phyloP scores from a whole-genome alignment of 257 asterid species.

The Cynanchum wilfordii region DNA sequence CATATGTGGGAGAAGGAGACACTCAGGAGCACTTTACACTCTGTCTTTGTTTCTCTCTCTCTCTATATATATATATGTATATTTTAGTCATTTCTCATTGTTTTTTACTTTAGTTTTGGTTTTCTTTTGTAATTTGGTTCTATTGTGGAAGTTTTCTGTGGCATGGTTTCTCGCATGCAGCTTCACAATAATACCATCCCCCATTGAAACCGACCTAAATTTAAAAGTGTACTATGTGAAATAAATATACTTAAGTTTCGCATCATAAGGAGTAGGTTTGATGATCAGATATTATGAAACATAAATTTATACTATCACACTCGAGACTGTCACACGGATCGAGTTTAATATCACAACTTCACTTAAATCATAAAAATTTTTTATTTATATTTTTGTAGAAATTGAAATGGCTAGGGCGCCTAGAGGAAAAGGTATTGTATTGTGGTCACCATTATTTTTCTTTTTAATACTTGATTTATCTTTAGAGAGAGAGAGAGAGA shows the following conservation, averaged over 20 bases:
- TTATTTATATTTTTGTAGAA: not conserved
- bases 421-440: not conserved
- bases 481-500: not conserved
- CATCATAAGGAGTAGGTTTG: not conserved
- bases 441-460: slow-evolving; percentile 1
- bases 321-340: too few relatives aligned
- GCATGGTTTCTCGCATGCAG: not conserved
- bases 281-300: not conserved
- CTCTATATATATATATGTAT: too few relatives aligned
- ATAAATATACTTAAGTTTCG: too few relatives aligned
- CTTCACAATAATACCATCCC: not conserved
- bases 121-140: not conserved
- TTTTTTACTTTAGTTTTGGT: not conserved
- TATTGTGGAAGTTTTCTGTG: not conserved
- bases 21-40: not conserved
- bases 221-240: too few relatives aligned
- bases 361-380: too few relatives aligned
- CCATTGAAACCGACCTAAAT: not conserved
- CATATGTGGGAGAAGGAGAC: not conserved
- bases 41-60: not conserved
- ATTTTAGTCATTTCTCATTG: not conserved
- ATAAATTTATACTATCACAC: too few relatives aligned
- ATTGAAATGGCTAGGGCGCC: not conserved
- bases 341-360: too few relatives aligned
- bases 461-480: not conserved